Evolutionary conservation across 176 grass and related monocot genomes (phyloP), one percentile per base, ranked within the genome.

Genomic region (Urochloa ruziziensis): DNA sequence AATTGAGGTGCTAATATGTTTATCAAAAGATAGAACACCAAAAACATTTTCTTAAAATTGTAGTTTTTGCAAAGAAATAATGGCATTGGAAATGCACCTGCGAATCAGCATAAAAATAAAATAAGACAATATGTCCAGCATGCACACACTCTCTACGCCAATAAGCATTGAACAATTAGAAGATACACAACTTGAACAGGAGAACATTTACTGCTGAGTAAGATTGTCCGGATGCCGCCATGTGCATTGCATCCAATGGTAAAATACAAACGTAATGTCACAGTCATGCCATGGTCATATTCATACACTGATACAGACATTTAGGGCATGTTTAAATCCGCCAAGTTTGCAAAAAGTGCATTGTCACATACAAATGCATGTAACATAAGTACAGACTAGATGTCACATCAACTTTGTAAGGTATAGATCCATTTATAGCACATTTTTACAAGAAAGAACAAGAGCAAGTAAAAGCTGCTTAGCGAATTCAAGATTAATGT

Each of bases 201-300:
- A 80, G 67, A 54, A 21, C 56, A 86, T 64, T 25, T 80, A 2
- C 17, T 43, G 24, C 6, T 80, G 62, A 73, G 33, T 37, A 80
- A 80, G 42, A 54, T 19, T 81, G 47, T 74, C 72, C 37, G 4
- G 12, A 46, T 14, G 67, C 39, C 12, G 51, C 25, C 28, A 10
- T 81, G 36, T 47, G 37, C 35, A 48, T 60, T 59, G 11, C 24
- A 56, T 13, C 47, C 10, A 44, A 46, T 24, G 7, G 28, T 2
- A 46, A 32, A 58, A 42, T 33, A 33, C 48, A 25, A 6, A 65
- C 62, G 4, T 29, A 63, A 62, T 29, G 3, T 17, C 6, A 9
- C 40, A 43, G 40, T 43, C 40, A 43, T 43, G 40, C 40, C 60
- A 33, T 14, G 6, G 25, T 4, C 42, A 27, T 44, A 44, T 9